phyloP scores from a whole-genome alignment of 208 protist species.

The Crithidia expoeki region DNA sequence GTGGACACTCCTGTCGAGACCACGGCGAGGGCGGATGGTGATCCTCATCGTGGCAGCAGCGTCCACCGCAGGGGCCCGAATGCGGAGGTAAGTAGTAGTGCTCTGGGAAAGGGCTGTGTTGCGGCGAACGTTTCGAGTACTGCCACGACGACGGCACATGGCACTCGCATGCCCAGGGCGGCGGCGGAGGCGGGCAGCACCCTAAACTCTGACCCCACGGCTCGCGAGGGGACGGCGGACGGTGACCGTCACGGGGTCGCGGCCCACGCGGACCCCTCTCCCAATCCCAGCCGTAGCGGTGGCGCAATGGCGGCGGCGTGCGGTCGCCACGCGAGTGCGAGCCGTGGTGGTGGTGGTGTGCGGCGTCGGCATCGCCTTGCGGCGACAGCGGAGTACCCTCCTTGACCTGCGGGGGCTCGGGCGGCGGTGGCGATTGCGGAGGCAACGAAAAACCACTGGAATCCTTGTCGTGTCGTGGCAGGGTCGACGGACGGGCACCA shows the following conservation, averaged over 20 bases:
- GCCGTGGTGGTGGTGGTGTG: slow-evolving; percentile 3
- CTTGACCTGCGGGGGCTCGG: background rate
- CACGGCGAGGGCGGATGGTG: background rate
- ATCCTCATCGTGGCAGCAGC: background rate
- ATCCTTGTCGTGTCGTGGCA: background rate
- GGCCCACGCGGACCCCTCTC: background rate
- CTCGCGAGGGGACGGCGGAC: background rate
- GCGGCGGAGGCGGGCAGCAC: background rate
- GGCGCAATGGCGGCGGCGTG: slow-evolving; percentile 6
- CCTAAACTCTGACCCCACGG: background rate
- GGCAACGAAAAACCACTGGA: background rate
- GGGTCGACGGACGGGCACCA: background rate
- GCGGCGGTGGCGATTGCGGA: background rate
- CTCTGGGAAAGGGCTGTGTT: background rate
- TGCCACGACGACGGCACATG: slow-evolving; percentile 7
- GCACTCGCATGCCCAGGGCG: background rate
- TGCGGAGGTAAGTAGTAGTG: background rate
- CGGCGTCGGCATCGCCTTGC: background rate
- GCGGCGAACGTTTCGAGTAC: background rate
- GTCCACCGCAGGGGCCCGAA: background rate
- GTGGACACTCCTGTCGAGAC: background rate
- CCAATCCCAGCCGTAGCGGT: slow-evolving; percentile 7
- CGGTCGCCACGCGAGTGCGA: slow-evolving; percentile 9
- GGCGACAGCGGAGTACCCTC: background rate
- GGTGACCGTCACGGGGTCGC: background rate